A percentile compares a stretch with the other conserved stretches of the same genome.
These are phyloP conservation scores for Pyrenula massariospora DNA, from an alignment of 495 filamentous ascomycete genomes.

Conservation along the genomic window DNA sequence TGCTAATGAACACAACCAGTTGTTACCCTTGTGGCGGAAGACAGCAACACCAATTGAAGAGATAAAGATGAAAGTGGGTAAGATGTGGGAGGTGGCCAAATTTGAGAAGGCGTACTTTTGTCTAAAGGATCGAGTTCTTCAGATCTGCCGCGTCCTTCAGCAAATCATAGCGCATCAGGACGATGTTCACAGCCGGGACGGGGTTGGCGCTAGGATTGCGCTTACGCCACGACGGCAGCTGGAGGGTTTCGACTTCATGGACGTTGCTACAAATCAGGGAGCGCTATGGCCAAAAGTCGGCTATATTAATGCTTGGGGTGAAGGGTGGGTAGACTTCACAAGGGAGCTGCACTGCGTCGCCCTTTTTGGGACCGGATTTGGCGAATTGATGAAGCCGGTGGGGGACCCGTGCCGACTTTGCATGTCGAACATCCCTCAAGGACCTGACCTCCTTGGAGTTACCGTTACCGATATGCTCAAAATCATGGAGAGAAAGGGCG, in stretches of 20 bases:
- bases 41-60: neutral
- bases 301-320: neutral
- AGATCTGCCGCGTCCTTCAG: conserved; percentile 4
- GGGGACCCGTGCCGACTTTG: conserved; percentile 4
- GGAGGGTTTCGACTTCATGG: conserved; percentile 15
- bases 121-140: conserved; percentile 10
- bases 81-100: conserved; percentile 2
- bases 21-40: neutral
- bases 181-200: conserved; percentile 1
- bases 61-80: conserved; percentile 1
- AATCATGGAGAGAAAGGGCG: conserved; percentile 5
- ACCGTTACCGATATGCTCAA: conserved; percentile 7
- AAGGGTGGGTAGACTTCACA: conserved; percentile 20
- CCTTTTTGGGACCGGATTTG: conserved; percentile 21
- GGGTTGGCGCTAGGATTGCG: conserved; percentile 2
- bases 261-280: conserved; percentile 8
- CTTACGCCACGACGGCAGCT: conserved; percentile 9
- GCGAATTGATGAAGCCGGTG: conserved; percentile 15
- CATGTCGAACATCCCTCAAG: conserved; percentile 10
- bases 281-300: neutral
- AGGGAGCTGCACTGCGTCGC: conserved; percentile 13
- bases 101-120: conserved; percentile 3
- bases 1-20: neutral
- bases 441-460: conserved; percentile 11
- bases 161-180: conserved; percentile 1